phyloP scores from a whole-genome alignment of 2,329 filamentous ascomycete species.

The Neofusicoccum kwambonambiense region DNA sequence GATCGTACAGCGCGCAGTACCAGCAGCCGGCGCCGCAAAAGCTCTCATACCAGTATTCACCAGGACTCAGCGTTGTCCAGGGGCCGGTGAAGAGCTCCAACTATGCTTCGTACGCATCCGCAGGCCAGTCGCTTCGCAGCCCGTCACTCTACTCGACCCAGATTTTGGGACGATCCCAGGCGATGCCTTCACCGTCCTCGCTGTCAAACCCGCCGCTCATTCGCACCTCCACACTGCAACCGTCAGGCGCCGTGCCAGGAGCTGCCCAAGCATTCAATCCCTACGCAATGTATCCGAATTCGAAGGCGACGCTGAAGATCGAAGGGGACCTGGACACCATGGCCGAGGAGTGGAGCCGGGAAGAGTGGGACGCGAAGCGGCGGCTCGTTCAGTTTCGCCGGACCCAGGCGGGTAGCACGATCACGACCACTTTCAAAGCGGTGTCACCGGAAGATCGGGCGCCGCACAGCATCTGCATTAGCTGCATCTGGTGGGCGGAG shows the following conservation, averaged over 20 bases:
- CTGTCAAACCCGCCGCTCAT: slow-evolving; percentile 55
- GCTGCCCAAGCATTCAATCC: slow-evolving; percentile 58
- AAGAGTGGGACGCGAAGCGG: slow-evolving; percentile 76
- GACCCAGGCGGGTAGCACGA: slow-evolving; percentile 75
- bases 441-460: slow-evolving; percentile 76
- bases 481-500: slow-evolving; percentile 96
- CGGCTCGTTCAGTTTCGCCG: slow-evolving; percentile 87
- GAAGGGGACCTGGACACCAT: slow-evolving; percentile 81
- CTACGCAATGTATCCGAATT: slow-evolving; percentile 73
- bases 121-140: slow-evolving; percentile 23
- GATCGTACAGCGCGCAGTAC: slow-evolving; percentile 15
- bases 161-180: slow-evolving; percentile 38
- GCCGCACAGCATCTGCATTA: slow-evolving; percentile 87
- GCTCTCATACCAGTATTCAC: slow-evolving; percentile 21
- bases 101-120: slow-evolving; percentile 16
- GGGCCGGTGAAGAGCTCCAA: slow-evolving; percentile 29
- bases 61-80: slow-evolving; percentile 18
- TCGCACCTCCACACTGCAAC: slow-evolving; percentile 65
- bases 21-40: slow-evolving; percentile 18
- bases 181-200: slow-evolving; percentile 46
- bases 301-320: slow-evolving; percentile 80
- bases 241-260: slow-evolving; percentile 39
- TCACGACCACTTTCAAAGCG: slow-evolving; percentile 76
- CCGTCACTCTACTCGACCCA: slow-evolving; percentile 22
- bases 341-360: slow-evolving; percentile 76